phyloP scores from a whole-genome alignment of 73 alveolate species.

The Blepharisma stoltei region DNA sequence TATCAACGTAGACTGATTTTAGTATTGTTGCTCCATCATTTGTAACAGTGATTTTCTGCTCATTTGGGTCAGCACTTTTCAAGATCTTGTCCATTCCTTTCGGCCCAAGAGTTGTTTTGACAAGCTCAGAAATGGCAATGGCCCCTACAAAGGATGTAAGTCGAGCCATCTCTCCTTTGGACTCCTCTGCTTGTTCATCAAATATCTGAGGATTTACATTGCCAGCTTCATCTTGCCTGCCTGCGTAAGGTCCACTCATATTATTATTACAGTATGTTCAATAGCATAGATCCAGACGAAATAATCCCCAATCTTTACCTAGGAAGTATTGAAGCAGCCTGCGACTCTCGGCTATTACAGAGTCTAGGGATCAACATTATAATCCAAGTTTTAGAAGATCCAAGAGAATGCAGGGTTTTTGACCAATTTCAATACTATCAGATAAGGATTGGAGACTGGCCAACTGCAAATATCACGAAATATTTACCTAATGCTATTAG shows the following conservation, averaged over 20 bases:
- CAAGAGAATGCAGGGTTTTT: neutral
- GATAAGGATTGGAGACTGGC: neutral
- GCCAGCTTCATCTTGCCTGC: conserved; percentile 28
- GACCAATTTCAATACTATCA: neutral
- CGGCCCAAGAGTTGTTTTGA: conserved; percentile 95
- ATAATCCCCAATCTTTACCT: neutral
- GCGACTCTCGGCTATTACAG: neutral
- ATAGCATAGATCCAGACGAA: neutral
- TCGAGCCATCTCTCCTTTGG: conserved; percentile 87
- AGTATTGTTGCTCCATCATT: conserved; percentile 97
- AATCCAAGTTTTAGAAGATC: neutral
- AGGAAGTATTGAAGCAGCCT: neutral
- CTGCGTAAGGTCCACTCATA: conserved; percentile 33
- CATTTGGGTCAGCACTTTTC: conserved; percentile 79
- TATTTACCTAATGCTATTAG: neutral
- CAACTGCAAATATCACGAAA: neutral
- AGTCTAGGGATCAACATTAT: neutral
- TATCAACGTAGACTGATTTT: conserved; percentile 86
- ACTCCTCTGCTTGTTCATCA: conserved; percentile 73
- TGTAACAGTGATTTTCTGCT: conserved; percentile 84
- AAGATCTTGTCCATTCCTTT: conserved; percentile 97
- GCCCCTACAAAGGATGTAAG: conserved; percentile 93
- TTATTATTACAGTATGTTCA: neutral
- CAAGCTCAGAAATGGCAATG: conserved; percentile 96
- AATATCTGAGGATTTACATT: conserved; percentile 81